Conservation (phyloP, 2,329 filamentous ascomycete genomes). For the Tolypocladium nubicola region DNA sequence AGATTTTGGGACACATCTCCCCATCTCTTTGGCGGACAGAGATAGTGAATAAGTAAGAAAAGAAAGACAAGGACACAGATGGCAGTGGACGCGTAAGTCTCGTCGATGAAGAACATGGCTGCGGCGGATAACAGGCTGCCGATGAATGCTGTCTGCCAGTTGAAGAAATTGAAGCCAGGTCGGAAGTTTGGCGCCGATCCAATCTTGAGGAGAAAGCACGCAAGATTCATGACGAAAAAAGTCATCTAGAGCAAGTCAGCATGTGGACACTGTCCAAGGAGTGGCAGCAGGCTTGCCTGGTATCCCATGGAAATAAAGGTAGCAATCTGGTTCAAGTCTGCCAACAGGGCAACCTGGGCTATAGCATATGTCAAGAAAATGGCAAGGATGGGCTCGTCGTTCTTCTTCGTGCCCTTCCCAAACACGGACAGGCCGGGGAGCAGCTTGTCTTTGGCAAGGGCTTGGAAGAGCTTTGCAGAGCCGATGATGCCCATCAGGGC, state of each 20-base stretch:
- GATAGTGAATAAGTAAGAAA: constrained; percentile 78
- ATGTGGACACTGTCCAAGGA: neutral
- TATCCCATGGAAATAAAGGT: constrained; percentile 88
- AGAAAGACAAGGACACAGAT: constrained; percentile 65
- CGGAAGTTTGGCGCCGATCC: constrained; percentile 83
- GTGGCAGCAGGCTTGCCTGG: constrained; percentile 35
- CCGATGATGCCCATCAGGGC: constrained; percentile 81
- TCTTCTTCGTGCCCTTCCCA: constrained; percentile 58
- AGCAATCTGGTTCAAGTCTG: constrained; percentile 79
- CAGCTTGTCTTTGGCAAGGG: constrained; percentile 67
- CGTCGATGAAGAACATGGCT: constrained; percentile 87
- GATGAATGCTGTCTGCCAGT: constrained; percentile 67
- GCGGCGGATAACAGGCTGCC: constrained; percentile 67
- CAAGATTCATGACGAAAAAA: constrained; percentile 79
- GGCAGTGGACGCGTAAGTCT: constrained; percentile 65
- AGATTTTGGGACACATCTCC: constrained; percentile 83
- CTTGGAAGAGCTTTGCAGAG: constrained; percentile 74
- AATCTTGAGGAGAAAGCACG: constrained; percentile 78
- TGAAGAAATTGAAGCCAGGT: constrained; percentile 83
- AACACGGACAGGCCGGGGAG: constrained; percentile 68
- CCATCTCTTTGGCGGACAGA: constrained; percentile 78
- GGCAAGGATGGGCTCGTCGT: constrained; percentile 66
- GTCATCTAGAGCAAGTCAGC: constrained; percentile 54
- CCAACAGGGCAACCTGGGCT: constrained; percentile 70
- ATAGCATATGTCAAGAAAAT: constrained; percentile 67